Evolutionary conservation across 495 filamentous ascomycete genomes (phyloP), one percentile per base, ranked within the genome.

Genomic region (Lentithecium fluviatile): DNA sequence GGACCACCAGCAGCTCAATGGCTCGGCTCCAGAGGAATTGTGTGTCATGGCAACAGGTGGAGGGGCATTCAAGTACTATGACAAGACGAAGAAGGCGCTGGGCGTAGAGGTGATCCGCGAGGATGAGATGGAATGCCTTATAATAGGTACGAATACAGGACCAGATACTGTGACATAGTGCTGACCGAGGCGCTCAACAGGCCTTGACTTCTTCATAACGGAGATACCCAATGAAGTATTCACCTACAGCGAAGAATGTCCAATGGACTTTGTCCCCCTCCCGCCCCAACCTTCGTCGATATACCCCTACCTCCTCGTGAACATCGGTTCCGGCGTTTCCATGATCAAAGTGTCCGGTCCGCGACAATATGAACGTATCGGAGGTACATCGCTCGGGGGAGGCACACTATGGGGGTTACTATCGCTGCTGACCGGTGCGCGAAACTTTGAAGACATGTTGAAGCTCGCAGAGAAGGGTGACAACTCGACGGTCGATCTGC

Each of bases 121-220:
- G 72, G 94, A 98, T 68, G 94, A 98, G 74, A 98, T 98, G 95
- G 90, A 96, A 74, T 98, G 94, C 73, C 76, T 98, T 50, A 98
- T 98, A 65, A 94, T 91, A 53, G 92, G 90, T 90, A 73, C 45
- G 78, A 56, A n/a, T 29, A 45, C 20, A 5, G 0, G 11, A 13
- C 19, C 13, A 15, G 25, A 23, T 49, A 2, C 17, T 11, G 17
- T 37, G 37, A 15, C 51, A 25, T 50, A 21, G 48, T 36, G n/a
- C 60, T 38, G 34, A 45, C 42, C 43, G 24, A 20, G 8, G 24
- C 26, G 36, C 19, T 24, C 17, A 24, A 40, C 49, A 90, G 89
- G 93, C 21, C 85, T 98, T 32, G 95, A 98, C 74, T 98, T 97
- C 77, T 97, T 98, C 79, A 96, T 97, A 65, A 95, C 87, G 57